These are phyloP conservation scores for Penicillium verhagenii DNA, from an alignment of 495 filamentous ascomycete genomes.

Conservation along the genomic window DNA sequence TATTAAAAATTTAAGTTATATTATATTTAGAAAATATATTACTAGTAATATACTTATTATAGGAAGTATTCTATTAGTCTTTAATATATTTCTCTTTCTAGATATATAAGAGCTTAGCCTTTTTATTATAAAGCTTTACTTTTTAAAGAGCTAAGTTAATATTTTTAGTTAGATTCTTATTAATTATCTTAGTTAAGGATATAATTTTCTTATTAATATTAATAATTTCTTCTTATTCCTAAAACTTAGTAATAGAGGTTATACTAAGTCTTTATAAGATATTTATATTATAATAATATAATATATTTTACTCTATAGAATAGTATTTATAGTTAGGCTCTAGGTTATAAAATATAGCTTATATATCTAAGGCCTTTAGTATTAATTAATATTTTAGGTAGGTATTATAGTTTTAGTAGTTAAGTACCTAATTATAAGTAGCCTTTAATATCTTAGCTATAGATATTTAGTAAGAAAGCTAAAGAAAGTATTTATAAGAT, in stretches of 20 bases:
- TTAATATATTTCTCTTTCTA: conserved; percentile 14
- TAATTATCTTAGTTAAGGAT: conserved; percentile 13
- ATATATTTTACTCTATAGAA: conserved; percentile 26
- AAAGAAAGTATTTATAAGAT: neutral
- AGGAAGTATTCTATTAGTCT: conserved; percentile 18
- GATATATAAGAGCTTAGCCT: conserved; percentile 11
- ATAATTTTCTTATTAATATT: conserved; percentile 16
- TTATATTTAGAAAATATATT: conserved; percentile 20
- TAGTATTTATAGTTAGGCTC: conserved; percentile 21
- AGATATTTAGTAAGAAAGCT: neutral
- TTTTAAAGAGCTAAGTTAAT: conserved; percentile 8
- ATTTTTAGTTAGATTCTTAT: conserved; percentile 5
- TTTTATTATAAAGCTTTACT: conserved; percentile 17
- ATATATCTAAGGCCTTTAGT: conserved; percentile 20
- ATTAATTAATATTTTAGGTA: conserved; percentile 24
- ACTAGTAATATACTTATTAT: conserved; percentile 19
- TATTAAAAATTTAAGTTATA: conserved; percentile 14
- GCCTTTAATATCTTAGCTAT: conserved; percentile 23
- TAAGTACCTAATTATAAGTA: conserved; percentile 17
- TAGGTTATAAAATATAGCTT: conserved; percentile 19
- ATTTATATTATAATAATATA: conserved; percentile 21
- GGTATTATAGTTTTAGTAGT: conserved; percentile 22
- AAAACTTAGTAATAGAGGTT: conserved; percentile 13
- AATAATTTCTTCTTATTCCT: conserved; percentile 11
- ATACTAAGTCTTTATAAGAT: conserved; percentile 13